These are phyloP conservation scores for Cadophora luteo-olivacea DNA, from an alignment of 2,329 filamentous ascomycete species.

Conservation along the genomic window DNA sequence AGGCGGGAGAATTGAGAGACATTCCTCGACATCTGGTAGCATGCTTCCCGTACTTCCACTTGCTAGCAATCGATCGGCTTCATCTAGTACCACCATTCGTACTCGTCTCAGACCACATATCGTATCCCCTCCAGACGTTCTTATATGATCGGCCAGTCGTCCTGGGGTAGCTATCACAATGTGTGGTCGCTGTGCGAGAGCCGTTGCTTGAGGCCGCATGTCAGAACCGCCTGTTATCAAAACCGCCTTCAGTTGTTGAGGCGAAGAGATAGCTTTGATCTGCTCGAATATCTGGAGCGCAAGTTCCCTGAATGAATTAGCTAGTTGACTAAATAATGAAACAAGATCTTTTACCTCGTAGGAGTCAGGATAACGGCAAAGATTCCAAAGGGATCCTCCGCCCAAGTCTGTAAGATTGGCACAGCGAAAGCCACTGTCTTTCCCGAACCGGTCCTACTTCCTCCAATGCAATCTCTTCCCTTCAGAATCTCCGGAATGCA, in stretches of 20 bases:
- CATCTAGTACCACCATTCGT: constrained; percentile 89
- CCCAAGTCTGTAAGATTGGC: constrained; percentile 92
- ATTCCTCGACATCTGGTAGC: constrained; percentile 93
- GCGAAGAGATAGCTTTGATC: constrained; percentile 88
- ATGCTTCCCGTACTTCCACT: constrained; percentile 79
- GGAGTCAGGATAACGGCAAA: constrained; percentile 90
- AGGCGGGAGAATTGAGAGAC: constrained; percentile 80
- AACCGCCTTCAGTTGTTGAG: constrained; percentile 84
- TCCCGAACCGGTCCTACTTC: constrained; percentile 92
- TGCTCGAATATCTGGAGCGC: constrained; percentile 97
- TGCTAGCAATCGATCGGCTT: constrained; percentile 88
- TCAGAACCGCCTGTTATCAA: constrained; percentile 93
- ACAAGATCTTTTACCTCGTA: constrained; percentile 62
- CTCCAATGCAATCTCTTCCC: constrained; percentile 93
- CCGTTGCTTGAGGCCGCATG: constrained; percentile 89
- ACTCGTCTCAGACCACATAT: constrained; percentile 80
- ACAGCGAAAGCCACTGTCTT: constrained; percentile 97
- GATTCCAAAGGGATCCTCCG: constrained; percentile 88
- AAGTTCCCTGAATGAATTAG: constrained; percentile 68
- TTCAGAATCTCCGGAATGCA: constrained; percentile 93
- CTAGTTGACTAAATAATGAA: background rate
- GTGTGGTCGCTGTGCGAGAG: constrained; percentile 81
- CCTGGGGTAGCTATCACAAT: constrained; percentile 95
- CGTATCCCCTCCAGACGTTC: constrained; percentile 89
- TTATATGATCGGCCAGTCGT: constrained; percentile 90